Evolutionary conservation across 208 protist genomes (phyloP).

Genomic region (Zelonia costaricensis): DNA sequence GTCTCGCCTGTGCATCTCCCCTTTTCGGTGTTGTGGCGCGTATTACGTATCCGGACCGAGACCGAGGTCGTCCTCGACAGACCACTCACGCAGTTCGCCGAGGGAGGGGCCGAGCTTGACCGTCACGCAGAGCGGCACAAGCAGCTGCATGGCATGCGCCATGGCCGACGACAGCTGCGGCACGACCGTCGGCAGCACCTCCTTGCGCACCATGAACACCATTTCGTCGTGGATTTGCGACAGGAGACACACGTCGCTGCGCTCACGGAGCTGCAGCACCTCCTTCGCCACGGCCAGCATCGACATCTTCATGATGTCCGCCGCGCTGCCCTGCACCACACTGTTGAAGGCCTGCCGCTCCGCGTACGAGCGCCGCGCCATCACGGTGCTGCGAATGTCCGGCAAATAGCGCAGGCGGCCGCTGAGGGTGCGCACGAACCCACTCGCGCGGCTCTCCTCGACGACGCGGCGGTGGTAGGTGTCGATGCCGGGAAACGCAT

Average conservation of each 20-base stretch:
- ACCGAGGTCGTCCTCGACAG: constrained; percentile 77
- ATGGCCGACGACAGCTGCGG: constrained; percentile 42
- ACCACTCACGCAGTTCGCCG: constrained; percentile 74
- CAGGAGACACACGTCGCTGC: constrained; percentile 50
- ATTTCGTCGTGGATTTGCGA: constrained; percentile 89
- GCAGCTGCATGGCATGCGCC: constrained; percentile 62
- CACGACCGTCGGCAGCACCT: constrained; percentile 45
- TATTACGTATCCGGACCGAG: constrained; percentile 25
- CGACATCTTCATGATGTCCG: constrained; percentile 88
- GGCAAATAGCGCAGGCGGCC: constrained; percentile 71
- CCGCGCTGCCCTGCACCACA: constrained; percentile 87
- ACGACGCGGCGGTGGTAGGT: constrained; percentile 63
- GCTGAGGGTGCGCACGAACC: constrained; percentile 83
- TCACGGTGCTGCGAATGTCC: constrained; percentile 64
- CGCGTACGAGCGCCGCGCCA: constrained; percentile 67
- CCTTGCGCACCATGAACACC: constrained; percentile 59
- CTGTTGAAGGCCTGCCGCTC: constrained; percentile 93
- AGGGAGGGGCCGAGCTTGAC: constrained; percentile 73
- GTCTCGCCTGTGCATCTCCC: too few relatives aligned
- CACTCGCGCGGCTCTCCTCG: constrained; percentile 62
- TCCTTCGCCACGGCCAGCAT: constrained; percentile 82
- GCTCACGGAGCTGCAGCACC: constrained; percentile 54
- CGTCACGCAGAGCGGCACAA: constrained; percentile 60
- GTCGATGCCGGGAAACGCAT: constrained; percentile 68
- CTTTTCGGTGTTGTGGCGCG: too few relatives aligned